phyloP scores from a whole-genome alignment of 2,329 filamentous ascomycete genomes.

The Apiospora rasikravindrae region DNA sequence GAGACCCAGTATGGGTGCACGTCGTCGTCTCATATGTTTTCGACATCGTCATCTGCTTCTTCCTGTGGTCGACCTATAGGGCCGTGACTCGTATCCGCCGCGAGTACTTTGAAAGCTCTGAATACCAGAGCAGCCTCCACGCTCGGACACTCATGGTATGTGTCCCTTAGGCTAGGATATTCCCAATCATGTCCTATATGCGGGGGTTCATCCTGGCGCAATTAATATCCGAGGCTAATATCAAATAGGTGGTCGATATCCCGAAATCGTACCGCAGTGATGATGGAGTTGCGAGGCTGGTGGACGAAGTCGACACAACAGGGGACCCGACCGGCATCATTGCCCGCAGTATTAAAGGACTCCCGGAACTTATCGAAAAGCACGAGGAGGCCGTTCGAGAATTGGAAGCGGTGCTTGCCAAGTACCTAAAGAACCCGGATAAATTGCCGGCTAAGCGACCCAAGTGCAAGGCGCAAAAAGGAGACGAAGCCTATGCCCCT shows the following conservation, averaged over 20 bases:
- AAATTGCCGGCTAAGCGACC: conserved; percentile 79
- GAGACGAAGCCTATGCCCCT: conserved; percentile 72
- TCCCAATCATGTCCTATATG: not conserved
- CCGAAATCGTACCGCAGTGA: conserved; percentile 78
- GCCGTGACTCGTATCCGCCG: conserved; percentile 75
- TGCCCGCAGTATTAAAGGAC: conserved; percentile 88
- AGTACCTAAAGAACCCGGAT: conserved; percentile 87
- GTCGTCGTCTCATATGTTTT: conserved; percentile 68
- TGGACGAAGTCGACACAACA: conserved; percentile 71
- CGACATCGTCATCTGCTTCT: conserved; percentile 74
- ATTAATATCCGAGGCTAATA: conserved; percentile 56
- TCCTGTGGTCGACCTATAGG: conserved; percentile 90
- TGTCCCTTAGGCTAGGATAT: conserved; percentile 28
- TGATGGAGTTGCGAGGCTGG: conserved; percentile 84
- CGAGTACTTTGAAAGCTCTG: conserved; percentile 80
- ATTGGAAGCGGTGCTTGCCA: conserved; percentile 83
- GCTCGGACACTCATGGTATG: conserved; percentile 70
- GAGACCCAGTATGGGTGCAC: conserved; percentile 61
- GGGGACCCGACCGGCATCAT: conserved; percentile 77
- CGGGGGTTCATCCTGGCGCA: not conserved
- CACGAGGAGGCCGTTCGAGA: conserved; percentile 82
- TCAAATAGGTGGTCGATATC: conserved; percentile 78
- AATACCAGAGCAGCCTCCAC: conserved; percentile 88
- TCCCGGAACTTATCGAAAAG: conserved; percentile 83
- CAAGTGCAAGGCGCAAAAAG: conserved; percentile 78